Evolutionary conservation across 495 filamentous ascomycete species (phyloP).

Genomic region (Penicillium argentinense): DNA sequence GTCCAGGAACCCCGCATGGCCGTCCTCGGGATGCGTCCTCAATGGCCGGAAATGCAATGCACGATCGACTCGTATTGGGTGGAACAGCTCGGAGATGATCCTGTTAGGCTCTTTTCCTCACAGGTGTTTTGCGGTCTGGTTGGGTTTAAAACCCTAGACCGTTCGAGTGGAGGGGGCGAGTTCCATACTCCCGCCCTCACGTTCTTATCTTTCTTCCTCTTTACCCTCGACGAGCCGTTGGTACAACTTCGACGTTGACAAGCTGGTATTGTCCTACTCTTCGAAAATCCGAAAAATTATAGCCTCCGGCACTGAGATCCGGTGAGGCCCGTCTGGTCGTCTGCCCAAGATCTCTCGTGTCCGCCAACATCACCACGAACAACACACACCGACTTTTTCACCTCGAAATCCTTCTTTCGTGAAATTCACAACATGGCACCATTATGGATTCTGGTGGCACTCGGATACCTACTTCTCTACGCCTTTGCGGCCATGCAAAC

Average conservation of each 20-base stretch:
- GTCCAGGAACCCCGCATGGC: constrained; percentile 22
- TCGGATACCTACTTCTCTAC: constrained; percentile 43
- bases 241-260: neutral
- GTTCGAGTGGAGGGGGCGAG: constrained; percentile 1
- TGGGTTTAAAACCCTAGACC: constrained; percentile 19
- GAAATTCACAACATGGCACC: constrained; percentile 26
- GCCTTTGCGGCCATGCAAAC: constrained; percentile 37
- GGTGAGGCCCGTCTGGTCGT: neutral
- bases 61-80: constrained; percentile 21
- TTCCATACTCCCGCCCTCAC: neutral
- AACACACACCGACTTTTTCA: constrained; percentile 9
- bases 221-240: no score
- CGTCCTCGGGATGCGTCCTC: constrained; percentile 3
- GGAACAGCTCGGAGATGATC: constrained; percentile 20
- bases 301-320: neutral
- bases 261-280: constrained; percentile 13
- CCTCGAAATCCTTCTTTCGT: neutral
- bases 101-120: neutral
- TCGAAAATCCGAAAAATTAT: neutral
- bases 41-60: constrained; percentile 12
- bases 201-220: neutral
- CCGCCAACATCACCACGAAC: neutral
- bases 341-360: neutral
- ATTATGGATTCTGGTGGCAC: constrained; percentile 39
- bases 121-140: constrained; percentile 20